Base-by-base conservation (phyloP, 2,329 filamentous ascomycete species). In the Fusarium pseudocircinatum region DNA sequence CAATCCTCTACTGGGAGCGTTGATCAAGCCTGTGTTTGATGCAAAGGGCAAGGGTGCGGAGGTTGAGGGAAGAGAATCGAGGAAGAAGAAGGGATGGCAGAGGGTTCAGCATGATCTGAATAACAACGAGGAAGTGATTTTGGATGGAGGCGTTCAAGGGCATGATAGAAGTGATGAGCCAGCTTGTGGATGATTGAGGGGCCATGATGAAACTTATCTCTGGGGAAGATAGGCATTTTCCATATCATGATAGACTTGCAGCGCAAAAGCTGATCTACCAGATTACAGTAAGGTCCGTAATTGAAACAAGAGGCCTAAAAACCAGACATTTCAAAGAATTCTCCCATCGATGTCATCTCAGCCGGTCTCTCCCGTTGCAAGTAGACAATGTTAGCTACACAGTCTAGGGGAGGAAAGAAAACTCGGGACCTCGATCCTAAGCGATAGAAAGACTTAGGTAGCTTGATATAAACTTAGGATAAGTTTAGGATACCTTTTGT, bases 11-110 rank as follows among this genome's bases (percentile, higher is more conserved):
- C 82, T 94, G 18, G 88, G 89, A 6, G 87, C 87, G 0, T 78
- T 94, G 71, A 92, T 94, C 72, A 87, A 89, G 73, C 93, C 93
- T 0, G 87, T 91, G 10, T 90, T 82, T 60, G 83, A 89, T 62
- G 81, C 82, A 22, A 88, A 88, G 73, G 87, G 85, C 8, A 89
- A 91, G 75, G 88, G 84, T 12, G 69, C 71, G 0, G 82, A 82
- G 50, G 75, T 73, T 18, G 75, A 77, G 40, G 78, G 75, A n/a
- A 82, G 87, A 24, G 82, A 87, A 28, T 82, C 83, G 39, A 81
- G 85, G 52, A 81, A 80, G 53, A 82, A 80, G 24, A 84, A 82
- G 39, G 82, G 84, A 50, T 92, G 90, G 90, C 83, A 88, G 60
- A 84, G 88, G 60, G 89, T 91, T 1, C 90, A 92, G 74, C 88